Base-by-base conservation (phyloP, 2,329 filamentous ascomycete species). In the Aspergillus floridensis region DNA sequence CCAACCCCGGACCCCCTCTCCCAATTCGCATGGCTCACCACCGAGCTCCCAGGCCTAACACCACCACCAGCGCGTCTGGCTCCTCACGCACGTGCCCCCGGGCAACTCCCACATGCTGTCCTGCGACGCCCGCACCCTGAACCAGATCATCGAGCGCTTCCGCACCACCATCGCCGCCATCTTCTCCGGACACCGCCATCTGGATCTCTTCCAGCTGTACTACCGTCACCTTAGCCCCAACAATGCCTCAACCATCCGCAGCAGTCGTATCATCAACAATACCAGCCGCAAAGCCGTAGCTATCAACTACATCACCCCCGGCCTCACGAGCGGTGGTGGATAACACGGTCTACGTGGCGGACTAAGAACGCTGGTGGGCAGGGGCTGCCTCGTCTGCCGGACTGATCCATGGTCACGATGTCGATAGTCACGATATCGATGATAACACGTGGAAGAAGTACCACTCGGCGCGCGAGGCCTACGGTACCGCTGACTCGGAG, bases 111-210 rank as follows among this genome's bases (percentile, higher is more conserved):
- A 86, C 65, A 78, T 80, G 2, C 80, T 86, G 63, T 81, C 79
- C 53, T 82, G 84, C 57, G 75, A 77, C 50, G 82, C 81, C 41
- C 78, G 82, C 67, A 81, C 82, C 65, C 76, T 85, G 21, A 80
- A 85, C 65, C 79, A 82, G 65, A 79, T 86, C 50, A 71, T 85
- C 12, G 77, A 80, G 47, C 80, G 84, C 31, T 86, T 84, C 69
- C 74, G 78, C 21, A 76, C 76, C 22, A 85, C 82, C 10, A 81
- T 86, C 22, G 80, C 82, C 3, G 83, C 76, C 44, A 75, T 84
- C 63, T 86, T 86, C 73, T 86, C 81, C 61, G 83, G 77, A 52
- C 83, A 86, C 69, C 86, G 83, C 0, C 84, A 86, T 72, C 73
- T 77, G 56, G 84, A 86, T 64, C 79, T 84, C 58, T 86, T 86